phyloP scores from a whole-genome alignment of 2,329 filamentous ascomycete genomes.

The Davidsoniella eucalypti region DNA sequence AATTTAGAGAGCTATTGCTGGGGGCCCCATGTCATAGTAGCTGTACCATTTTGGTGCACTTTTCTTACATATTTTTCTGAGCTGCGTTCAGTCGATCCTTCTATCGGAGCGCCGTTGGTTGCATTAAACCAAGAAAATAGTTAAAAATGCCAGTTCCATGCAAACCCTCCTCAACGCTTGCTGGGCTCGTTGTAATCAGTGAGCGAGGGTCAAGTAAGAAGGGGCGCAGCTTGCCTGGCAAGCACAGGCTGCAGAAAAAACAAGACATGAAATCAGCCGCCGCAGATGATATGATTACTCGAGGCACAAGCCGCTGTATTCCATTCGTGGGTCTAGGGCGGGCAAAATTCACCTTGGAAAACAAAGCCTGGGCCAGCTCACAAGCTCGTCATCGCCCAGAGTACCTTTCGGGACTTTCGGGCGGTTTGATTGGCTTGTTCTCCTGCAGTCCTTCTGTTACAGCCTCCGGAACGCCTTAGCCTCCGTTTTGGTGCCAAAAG shows the following conservation, averaged over 20 bases:
- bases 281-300: too few species aligned
- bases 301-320: neutral
- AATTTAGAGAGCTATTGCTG: neutral
- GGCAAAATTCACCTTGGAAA: neutral
- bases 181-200: neutral
- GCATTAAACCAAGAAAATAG: neutral
- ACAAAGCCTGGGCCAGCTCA: too few species aligned
- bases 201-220: neutral
- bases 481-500: neutral
- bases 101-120: neutral
- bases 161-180: neutral
- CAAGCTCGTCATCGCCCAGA: constrained; percentile 1
- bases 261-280: neutral
- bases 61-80: neutral
- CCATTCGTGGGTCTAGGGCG: neutral
- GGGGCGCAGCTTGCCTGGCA: neutral
- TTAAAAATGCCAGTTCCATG: neutral
- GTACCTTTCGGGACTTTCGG: constrained; percentile 1
- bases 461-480: constrained; percentile 3
- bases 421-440: constrained; percentile 5
- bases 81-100: constrained; percentile 5
- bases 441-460: neutral
- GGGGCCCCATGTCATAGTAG: constrained; percentile 1
- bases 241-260: too few species aligned
- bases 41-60: neutral